Evolutionary conservation across 768 basidiomycete genomes (phyloP).

Genomic region (Boletus coccyginus): DNA sequence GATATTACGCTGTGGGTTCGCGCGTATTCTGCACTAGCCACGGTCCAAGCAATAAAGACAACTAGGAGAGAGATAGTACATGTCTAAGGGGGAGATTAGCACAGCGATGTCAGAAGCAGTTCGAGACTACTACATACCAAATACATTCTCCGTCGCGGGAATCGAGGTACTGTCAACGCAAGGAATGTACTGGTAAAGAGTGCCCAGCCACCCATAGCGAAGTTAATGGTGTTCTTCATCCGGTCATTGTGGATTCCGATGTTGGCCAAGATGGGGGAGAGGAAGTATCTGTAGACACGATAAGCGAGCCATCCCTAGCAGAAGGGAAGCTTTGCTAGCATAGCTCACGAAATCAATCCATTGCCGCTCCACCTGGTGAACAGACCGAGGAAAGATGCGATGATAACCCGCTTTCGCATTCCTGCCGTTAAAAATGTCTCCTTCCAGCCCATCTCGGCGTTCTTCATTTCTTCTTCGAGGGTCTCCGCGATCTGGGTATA

Average conservation of each 20-base stretch:
- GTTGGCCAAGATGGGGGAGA: constrained; percentile 13
- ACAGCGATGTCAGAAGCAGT: background rate
- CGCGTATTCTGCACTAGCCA: constrained; percentile 20
- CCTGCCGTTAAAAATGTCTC: constrained; percentile 7
- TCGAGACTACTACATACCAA: too few species aligned
- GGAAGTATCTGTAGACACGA: constrained; percentile 1
- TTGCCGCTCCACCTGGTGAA: constrained; percentile 8
- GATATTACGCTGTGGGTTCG: constrained; percentile 2
- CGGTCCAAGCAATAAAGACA: constrained; percentile 15
- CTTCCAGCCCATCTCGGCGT: background rate
- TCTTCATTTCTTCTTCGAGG: constrained; percentile 31
- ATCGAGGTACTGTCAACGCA: constrained; percentile 9
- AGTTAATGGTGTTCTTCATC: constrained; percentile 15
- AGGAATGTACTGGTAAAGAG: constrained; percentile 1
- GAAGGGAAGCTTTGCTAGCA: too few species aligned
- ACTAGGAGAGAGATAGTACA: constrained; percentile 16
- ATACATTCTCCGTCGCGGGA: constrained; percentile 11
- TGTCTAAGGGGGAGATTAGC: constrained; percentile 1
- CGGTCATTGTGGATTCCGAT: constrained; percentile 21
- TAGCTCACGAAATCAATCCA: too few species aligned
- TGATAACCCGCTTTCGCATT: constrained; percentile 14
- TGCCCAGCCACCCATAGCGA: constrained; percentile 12
- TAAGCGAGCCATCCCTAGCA: background rate
- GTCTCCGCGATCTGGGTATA: constrained; percentile 56
- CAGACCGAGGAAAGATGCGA: constrained; percentile 13